phyloP scores from a whole-genome alignment of 2,329 filamentous ascomycete genomes.

The Colletotrichum sp. region DNA sequence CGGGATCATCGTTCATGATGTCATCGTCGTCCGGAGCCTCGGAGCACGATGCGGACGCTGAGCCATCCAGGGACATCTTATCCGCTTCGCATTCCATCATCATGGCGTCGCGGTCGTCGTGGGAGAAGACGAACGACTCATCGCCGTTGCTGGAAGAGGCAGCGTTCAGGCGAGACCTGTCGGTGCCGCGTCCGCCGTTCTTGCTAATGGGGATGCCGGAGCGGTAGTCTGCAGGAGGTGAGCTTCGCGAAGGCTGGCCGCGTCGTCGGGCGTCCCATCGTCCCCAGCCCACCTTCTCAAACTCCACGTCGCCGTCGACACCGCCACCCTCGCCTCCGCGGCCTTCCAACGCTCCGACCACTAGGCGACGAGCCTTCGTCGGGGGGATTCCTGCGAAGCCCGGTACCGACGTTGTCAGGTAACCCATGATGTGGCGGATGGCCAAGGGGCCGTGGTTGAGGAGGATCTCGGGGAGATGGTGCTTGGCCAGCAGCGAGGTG shows the following conservation, averaged over 20 bases:
- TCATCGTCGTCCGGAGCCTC: constrained; percentile 73
- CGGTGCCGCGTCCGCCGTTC: constrained; percentile 44
- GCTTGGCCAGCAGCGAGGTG: constrained; percentile 81
- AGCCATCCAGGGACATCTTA: constrained; percentile 87
- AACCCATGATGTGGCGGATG: constrained; percentile 94
- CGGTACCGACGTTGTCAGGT: constrained; percentile 89
- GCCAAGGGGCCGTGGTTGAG: constrained; percentile 88
- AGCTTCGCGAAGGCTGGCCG: constrained; percentile 60
- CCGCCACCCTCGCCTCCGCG: constrained; percentile 67
- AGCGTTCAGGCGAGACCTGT: constrained; percentile 53
- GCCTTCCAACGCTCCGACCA: constrained; percentile 90
- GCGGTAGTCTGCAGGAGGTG: constrained; percentile 46
- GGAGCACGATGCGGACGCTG: constrained; percentile 74
- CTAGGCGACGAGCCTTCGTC: constrained; percentile 86
- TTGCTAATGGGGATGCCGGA: constrained; percentile 63
- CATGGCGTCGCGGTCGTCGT: constrained; percentile 68
- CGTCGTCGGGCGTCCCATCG: constrained; percentile 87
- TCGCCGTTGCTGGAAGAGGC: constrained; percentile 68
- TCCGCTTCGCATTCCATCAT: constrained; percentile 88
- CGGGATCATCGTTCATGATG: constrained; percentile 74
- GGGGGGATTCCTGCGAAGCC: constrained; percentile 90
- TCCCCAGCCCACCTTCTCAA: constrained; percentile 97
- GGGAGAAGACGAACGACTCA: constrained; percentile 77
- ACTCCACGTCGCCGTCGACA: constrained; percentile 74
- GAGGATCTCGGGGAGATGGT: constrained; percentile 89